Percentiles rank a stretch among this genome's conserved stretches.
Conservation (phyloP, 2,329 filamentous ascomycete species). For the Scedosporium minutisporum region DNA sequence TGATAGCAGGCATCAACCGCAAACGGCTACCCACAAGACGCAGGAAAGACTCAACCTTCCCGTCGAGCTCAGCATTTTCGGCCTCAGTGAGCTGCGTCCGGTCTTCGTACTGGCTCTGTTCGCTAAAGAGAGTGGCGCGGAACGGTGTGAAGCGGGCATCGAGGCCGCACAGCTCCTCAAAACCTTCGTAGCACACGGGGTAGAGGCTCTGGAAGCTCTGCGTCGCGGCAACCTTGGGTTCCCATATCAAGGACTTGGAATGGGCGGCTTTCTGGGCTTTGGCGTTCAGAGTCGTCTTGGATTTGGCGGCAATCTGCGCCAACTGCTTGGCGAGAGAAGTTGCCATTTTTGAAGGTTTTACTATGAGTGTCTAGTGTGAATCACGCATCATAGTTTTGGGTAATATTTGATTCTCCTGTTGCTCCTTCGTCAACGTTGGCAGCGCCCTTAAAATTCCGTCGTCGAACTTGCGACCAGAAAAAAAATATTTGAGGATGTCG, state of each 20-base stretch:
- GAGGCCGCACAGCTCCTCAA: conserved; percentile 80
- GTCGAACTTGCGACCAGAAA: too few species aligned
- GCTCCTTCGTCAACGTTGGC: too few species aligned
- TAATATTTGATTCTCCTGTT: too few species aligned
- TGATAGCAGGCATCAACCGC: conserved; percentile 77
- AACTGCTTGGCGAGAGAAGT: conserved; percentile 88
- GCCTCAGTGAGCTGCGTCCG: conserved; percentile 70
- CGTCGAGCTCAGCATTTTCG: conserved; percentile 76
- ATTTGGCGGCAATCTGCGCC: conserved; percentile 81
- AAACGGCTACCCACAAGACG: conserved; percentile 67
- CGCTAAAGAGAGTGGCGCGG: conserved; percentile 74
- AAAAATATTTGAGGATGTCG: too few species aligned
- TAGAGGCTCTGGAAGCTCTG: conserved; percentile 90
- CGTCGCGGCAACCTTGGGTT: conserved; percentile 69
- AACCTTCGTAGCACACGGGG: conserved; percentile 78
- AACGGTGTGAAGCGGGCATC: conserved; percentile 72
- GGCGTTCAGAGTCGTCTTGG: conserved; percentile 81
- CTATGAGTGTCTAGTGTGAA: not conserved
- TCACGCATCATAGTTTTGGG: too few species aligned
- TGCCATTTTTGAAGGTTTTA: conserved; percentile 46
- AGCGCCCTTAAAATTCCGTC: too few species aligned
- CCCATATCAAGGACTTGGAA: conserved; percentile 91
- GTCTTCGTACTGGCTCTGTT: conserved; percentile 85
- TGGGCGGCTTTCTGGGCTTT: conserved; percentile 89
- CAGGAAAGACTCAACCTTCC: conserved; percentile 71